Evolutionary conservation across 441 rosid genomes (phyloP), one percentile per base, ranked within the genome.

Genomic region (Mallotus japonicus): DNA sequence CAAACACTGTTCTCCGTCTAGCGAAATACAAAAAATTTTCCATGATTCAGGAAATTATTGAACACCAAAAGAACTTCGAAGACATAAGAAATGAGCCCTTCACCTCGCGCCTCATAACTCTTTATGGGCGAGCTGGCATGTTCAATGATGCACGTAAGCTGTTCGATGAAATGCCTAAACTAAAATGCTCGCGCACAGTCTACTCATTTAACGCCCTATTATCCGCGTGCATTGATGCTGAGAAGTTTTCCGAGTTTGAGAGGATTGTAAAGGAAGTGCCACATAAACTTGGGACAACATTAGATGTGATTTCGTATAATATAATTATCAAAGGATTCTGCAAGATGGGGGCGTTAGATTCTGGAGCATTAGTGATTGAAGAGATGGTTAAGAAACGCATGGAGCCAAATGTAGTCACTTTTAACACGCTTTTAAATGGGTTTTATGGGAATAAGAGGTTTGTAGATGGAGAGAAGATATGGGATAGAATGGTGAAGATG

Each of bases 121-220:
- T 88, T 3, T 90, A 87, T 4, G 93, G 93, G 0, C 66, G 58
- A 37, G 80, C 78, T 0, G 88, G 90, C 19, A 88, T 92, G 95
- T 82, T 75, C 53, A 58, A 64, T 20, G 17, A 74, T 4, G 82
- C 82, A 4, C 79, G 56, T 19, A 85, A 86, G 73, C 61, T 88
- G 90, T 89, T 90, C 82, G 94, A 90, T 66, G 91, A 87, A 87
- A 90, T 90, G 93, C 80, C 86, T 3, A 82, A 70, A 1, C 65
- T 82, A 62, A 78, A 82, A 46, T 87, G 94, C 68, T 65, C 77
- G 13, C 84, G 85, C 32, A 87, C 93, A 9, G 85, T 82, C 6
- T 54, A 85, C 79, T 86, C 97, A 20, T 85, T 87, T 75, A 92
- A 90, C 66, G 85, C 96, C 0, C 81, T 92, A 7, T 65, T 92